phyloP scores from a whole-genome alignment of 2,329 filamentous ascomycete species.

The Monilinia fructicola region DNA sequence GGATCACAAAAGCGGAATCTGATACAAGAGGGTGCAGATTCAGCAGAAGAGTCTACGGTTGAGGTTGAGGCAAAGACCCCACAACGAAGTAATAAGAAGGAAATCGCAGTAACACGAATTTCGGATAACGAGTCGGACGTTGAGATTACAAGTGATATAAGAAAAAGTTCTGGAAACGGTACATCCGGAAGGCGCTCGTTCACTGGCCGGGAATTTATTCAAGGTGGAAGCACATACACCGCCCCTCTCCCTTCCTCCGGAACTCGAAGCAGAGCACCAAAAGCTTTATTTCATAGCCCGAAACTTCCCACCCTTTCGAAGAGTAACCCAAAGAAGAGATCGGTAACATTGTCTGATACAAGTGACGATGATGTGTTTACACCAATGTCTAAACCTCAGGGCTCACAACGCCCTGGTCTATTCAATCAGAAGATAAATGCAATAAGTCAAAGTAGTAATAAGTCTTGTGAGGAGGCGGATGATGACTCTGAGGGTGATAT shows the following conservation, averaged over 20 bases:
- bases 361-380: conserved; percentile 24
- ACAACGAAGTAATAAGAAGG: conserved; percentile 23
- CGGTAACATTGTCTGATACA: conserved; percentile 22
- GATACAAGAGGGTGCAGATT: conserved; percentile 3
- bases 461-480: background rate
- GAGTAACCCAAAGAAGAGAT: conserved; percentile 8
- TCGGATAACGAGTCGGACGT: conserved; percentile 22
- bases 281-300: background rate
- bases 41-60: conserved; percentile 22
- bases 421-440: conserved; percentile 11
- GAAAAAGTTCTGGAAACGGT: conserved; percentile 22
- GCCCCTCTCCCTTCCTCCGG: conserved; percentile 17
- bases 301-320: conserved; percentile 3
- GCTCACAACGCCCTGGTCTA: conserved; percentile 12
- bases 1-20: background rate
- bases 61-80: conserved; percentile 25
- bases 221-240: conserved; percentile 20
- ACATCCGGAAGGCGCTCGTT: conserved; percentile 11
- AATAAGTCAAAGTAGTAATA: conserved; percentile 4
- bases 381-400: conserved; percentile 6
- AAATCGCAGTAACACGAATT: background rate
- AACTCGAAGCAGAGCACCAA: conserved; percentile 6
- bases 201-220: conserved; percentile 20
- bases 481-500: conserved; percentile 29
- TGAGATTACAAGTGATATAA: conserved; percentile 25